phyloP scores from a whole-genome alignment of 2,329 filamentous ascomycete species.

The Fusarium begoniae region DNA sequence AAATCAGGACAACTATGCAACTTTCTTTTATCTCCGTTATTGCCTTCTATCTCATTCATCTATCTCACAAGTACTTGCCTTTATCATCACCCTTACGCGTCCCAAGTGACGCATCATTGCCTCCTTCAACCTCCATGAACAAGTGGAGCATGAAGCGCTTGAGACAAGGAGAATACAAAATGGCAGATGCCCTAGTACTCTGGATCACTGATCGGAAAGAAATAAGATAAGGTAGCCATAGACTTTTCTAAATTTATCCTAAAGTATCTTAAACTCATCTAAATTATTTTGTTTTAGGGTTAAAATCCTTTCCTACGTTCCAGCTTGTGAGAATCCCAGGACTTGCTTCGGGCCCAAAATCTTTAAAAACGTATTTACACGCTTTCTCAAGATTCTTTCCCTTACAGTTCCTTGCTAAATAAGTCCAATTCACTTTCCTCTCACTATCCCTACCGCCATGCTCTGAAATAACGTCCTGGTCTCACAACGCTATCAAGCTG shows the following conservation, averaged over 20 bases:
- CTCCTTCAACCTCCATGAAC: accelerated
- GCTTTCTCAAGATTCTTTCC: too few species aligned
- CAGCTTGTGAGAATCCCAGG: accelerated
- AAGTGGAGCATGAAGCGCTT: accelerated
- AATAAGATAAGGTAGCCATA: accelerated
- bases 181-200: accelerated
- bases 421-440: accelerated
- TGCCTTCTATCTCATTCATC: accelerated
- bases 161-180: too few species aligned
- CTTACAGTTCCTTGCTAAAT: too few species aligned
- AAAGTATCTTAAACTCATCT: too few species aligned
- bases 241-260: too few species aligned
- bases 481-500: neutral
- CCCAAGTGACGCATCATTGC: accelerated
- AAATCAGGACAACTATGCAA: accelerated
- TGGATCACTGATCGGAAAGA: accelerated
- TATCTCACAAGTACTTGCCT: too few species aligned
- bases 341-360: too few species aligned
- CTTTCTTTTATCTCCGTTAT: accelerated
- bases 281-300: accelerated
- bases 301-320: accelerated
- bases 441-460: accelerated
- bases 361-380: too few species aligned
- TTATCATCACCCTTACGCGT: accelerated
- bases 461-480: neutral